Conservation (phyloP, 192 early-diverging fungal genomes). For the Diversispora eburnea region DNA sequence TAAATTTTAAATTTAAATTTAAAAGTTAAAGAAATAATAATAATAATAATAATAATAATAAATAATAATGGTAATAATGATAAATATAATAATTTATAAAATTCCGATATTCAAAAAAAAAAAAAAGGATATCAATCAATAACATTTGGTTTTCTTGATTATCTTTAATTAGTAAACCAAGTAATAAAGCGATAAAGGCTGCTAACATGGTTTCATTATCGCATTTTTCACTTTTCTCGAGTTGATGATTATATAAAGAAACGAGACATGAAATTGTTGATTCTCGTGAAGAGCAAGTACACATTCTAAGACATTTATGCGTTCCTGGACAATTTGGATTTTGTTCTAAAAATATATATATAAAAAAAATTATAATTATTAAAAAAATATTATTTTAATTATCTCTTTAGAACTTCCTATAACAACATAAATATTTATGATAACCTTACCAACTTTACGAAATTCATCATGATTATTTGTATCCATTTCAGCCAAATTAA, state of each 20-base stretch:
- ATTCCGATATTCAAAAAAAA: neutral
- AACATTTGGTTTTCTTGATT: slow-evolving; percentile 11
- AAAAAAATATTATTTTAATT: neutral
- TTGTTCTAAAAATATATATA: slow-evolving; percentile 12
- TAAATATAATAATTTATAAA: neutral
- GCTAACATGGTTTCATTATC: slow-evolving; percentile 6
- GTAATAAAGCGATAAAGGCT: slow-evolving; percentile 19
- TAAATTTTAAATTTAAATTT: neutral
- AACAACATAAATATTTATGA: neutral
- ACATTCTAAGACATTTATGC: neutral
- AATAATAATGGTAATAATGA: neutral
- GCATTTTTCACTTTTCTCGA: slow-evolving; percentile 4
- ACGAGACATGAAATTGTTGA: slow-evolving; percentile 21
- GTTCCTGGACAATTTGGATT: slow-evolving; percentile 15
- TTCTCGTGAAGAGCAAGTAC: slow-evolving; percentile 6
- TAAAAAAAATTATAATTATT: neutral
- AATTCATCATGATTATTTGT: slow-evolving; percentile 25
- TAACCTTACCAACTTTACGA: slow-evolving; percentile 23
- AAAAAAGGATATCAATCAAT: slow-evolving; percentile 23
- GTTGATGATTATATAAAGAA: slow-evolving; percentile 19
- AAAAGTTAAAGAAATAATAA: neutral
- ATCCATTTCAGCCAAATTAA: slow-evolving; percentile 30
- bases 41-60: neutral
- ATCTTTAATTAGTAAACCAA: slow-evolving; percentile 26
- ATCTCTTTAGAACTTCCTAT: neutral